These are phyloP conservation scores for Aegilops umbellulata DNA, from an alignment of 176 grass and related monocot species.

Conservation along the genomic window DNA sequence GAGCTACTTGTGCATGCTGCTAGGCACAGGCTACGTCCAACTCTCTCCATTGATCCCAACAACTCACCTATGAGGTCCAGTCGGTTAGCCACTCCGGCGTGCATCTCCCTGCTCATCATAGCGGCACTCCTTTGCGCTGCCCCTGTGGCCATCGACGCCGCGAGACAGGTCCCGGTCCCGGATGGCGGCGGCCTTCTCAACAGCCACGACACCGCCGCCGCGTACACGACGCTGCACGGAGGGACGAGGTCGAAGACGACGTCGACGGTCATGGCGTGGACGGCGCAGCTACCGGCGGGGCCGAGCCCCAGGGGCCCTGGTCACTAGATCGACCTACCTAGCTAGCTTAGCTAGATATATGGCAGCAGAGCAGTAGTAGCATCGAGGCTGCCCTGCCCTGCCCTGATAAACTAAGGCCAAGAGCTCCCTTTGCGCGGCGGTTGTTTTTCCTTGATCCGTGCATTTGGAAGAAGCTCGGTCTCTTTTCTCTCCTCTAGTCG, in stretches of 20 bases:
- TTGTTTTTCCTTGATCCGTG: slow-evolving; percentile 30
- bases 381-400: background rate
- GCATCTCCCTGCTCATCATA: background rate
- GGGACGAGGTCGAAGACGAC: background rate
- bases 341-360: background rate
- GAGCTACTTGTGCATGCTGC: background rate
- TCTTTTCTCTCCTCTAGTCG: background rate
- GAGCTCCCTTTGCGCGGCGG: slow-evolving; percentile 42
- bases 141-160: background rate
- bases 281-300: slow-evolving; percentile 40
- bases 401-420: background rate
- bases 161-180: slow-evolving; percentile 13
- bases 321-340: slow-evolving; percentile 21
- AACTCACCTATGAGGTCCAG: slow-evolving; percentile 14
- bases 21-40: background rate
- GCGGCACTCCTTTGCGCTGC: slow-evolving; percentile 13
- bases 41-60: background rate
- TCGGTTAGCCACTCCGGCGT: background rate
- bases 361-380: background rate
- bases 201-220: background rate
- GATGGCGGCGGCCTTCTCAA: background rate
- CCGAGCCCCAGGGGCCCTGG: slow-evolving; percentile 44
- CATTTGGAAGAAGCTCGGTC: slow-evolving; percentile 39
- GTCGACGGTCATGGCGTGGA: slow-evolving; percentile 41
- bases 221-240: slow-evolving; percentile 22